phyloP scores from a whole-genome alignment of 345 rosid species.

The Eutrema japonicum region DNA sequence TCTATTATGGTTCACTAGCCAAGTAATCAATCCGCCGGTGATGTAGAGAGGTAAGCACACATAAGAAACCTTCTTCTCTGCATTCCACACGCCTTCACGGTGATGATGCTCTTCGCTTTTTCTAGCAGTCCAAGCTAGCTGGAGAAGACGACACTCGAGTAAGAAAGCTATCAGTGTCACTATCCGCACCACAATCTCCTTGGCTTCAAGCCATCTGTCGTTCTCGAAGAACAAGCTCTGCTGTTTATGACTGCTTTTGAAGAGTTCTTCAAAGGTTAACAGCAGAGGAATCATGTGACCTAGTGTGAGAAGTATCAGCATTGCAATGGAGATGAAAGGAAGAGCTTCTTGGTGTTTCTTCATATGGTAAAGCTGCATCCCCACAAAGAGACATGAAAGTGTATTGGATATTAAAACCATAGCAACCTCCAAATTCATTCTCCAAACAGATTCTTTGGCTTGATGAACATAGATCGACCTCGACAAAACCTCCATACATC shows the following conservation, averaged over 20 bases:
- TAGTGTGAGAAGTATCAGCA: conserved; percentile 67
- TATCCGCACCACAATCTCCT: conserved; percentile 78
- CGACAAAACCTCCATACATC: conserved; percentile 60
- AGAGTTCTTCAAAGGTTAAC: conserved; percentile 79
- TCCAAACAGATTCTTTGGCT: conserved; percentile 79
- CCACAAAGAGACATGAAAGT: conserved; percentile 69
- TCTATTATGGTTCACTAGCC: conserved; percentile 52
- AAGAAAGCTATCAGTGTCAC: conserved; percentile 87
- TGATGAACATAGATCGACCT: conserved; percentile 57
- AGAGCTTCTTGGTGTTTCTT: conserved; percentile 70
- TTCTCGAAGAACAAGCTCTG: conserved; percentile 64
- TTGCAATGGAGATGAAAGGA: conserved; percentile 68
- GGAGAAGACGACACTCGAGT: conserved; percentile 78
- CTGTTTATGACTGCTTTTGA: conserved; percentile 48
- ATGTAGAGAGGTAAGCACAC: conserved; percentile 65
- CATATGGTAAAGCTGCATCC: conserved; percentile 74
- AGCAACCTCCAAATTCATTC: conserved; percentile 86
- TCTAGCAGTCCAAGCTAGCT: conserved; percentile 74
- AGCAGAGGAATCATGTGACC: conserved; percentile 84
- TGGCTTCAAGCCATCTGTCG: conserved; percentile 85
- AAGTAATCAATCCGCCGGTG: conserved; percentile 66
- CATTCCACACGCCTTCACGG: conserved; percentile 52
- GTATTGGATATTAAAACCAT: conserved; percentile 78
- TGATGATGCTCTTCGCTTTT: conserved; percentile 41
- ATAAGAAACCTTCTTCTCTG: conserved; percentile 68